These are phyloP conservation scores for Pseudofabraea citricarpa DNA, from an alignment of 2,329 filamentous ascomycete genomes.

Conservation along the genomic window DNA sequence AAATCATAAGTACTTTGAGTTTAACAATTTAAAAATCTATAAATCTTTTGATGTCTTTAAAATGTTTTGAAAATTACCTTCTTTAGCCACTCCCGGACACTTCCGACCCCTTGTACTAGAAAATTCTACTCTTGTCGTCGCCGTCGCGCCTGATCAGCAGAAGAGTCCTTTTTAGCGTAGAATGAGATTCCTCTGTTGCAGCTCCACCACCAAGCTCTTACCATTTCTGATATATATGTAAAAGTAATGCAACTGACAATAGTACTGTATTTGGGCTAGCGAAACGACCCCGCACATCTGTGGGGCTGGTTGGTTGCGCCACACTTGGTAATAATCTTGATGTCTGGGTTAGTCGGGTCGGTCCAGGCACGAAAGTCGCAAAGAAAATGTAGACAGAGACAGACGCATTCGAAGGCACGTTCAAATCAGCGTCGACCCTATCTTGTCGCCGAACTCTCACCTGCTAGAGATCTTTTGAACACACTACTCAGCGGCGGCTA, in stretches of 20 bases:
- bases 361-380: neutral
- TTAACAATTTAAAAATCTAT: constrained; percentile 2
- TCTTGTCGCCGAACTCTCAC: neutral
- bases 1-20: constrained; percentile 1
- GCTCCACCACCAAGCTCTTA: neutral
- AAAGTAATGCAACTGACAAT: neutral
- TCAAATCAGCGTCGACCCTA: neutral
- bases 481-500: neutral
- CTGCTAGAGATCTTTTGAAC: neutral
- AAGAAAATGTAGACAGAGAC: neutral
- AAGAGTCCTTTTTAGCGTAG: neutral
- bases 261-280: neutral
- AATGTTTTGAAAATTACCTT: neutral
- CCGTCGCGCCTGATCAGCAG: neutral
- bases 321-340: neutral
- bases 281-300: neutral
- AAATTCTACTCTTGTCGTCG: constrained; percentile 2
- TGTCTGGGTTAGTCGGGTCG: no score
- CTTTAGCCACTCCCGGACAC: constrained; percentile 1
- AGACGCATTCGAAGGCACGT: neutral
- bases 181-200: neutral
- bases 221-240: neutral
- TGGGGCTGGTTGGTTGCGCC: no score
- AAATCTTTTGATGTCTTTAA: neutral
- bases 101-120: neutral